Evolutionary conservation across 805 yeast genomes (phyloP).

Genomic region (Priceomyces fermenticarens): DNA sequence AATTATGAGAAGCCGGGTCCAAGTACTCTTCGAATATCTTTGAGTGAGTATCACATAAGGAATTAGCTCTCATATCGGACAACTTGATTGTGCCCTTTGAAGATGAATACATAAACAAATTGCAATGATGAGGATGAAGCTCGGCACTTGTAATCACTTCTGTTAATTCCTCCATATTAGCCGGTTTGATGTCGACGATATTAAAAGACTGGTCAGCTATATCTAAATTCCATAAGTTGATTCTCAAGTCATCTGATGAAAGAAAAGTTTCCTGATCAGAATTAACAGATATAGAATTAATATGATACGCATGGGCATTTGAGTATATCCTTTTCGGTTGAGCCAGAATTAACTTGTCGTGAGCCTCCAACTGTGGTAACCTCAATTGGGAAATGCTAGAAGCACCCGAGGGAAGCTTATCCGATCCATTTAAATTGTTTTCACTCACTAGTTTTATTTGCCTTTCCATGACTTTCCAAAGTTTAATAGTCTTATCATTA

Average conservation of each 20-base stretch:
- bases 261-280: constrained; percentile 95
- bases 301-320: constrained; percentile 98
- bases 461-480: constrained; percentile 94
- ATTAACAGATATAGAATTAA: constrained; percentile 91
- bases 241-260: constrained; percentile 89
- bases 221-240: constrained; percentile 92
- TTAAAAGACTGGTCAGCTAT: constrained; percentile 94
- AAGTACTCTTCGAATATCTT: constrained; percentile 87
- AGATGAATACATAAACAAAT: constrained; percentile 90
- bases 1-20: constrained; percentile 90
- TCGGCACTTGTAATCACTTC: constrained; percentile 97
- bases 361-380: constrained; percentile 86
- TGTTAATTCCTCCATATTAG: constrained; percentile 97
- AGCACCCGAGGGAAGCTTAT: constrained; percentile 15
- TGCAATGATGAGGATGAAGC: constrained; percentile 91
- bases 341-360: constrained; percentile 93
- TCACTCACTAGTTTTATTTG: constrained; percentile 89
- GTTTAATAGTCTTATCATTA: constrained; percentile 96
- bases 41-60: constrained; percentile 88
- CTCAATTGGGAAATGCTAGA: constrained; percentile 46
- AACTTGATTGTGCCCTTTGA: constrained; percentile 94
- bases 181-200: constrained; percentile 96
- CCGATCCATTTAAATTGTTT: constrained; percentile 60
- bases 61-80: constrained; percentile 94
- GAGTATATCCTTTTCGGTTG: constrained; percentile 88